A percentile compares a stretch with the other conserved stretches of the same genome.
phyloP scores from a whole-genome alignment of 2,329 filamentous ascomycete genomes.

The Metarhizium humberi region DNA sequence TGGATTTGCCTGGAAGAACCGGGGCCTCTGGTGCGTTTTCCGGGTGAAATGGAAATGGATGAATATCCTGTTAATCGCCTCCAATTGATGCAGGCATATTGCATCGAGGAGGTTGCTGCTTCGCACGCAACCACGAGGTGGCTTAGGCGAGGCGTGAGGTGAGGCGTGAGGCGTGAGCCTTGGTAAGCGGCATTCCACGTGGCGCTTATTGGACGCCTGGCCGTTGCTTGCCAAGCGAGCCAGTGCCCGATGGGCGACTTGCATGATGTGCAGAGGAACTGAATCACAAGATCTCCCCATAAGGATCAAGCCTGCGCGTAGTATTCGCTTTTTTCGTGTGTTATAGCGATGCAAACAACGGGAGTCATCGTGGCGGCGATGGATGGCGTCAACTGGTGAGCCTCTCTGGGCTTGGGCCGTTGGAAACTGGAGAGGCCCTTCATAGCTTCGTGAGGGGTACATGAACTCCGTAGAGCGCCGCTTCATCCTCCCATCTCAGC shows the following conservation, averaged over 20 bases:
- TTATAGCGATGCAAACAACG: no score
- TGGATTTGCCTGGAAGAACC: background rate
- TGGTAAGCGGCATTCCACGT: slow-evolving; percentile 2
- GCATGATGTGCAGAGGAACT: no score
- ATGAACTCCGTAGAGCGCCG: no score
- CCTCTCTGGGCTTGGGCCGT: no score
- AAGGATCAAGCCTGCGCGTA: no score
- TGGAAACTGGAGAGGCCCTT: no score
- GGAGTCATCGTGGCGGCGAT: no score
- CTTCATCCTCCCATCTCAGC: no score
- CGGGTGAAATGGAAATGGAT: background rate
- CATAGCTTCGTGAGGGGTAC: no score
- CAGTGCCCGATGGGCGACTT: background rate
- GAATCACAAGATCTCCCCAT: background rate
- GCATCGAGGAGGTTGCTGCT: background rate
- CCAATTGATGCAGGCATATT: background rate
- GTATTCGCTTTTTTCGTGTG: no score
- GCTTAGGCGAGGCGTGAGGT: background rate
- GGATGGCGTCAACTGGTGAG: no score
- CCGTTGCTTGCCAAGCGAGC: background rate
- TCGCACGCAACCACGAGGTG: background rate
- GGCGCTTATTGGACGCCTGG: slow-evolving; percentile 3
- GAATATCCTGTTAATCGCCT: background rate
- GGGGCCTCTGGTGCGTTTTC: background rate
- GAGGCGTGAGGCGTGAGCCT: background rate